Evolutionary conservation across 73 alveolate genomes (phyloP).

Genomic region (Diophrys sp.): DNA sequence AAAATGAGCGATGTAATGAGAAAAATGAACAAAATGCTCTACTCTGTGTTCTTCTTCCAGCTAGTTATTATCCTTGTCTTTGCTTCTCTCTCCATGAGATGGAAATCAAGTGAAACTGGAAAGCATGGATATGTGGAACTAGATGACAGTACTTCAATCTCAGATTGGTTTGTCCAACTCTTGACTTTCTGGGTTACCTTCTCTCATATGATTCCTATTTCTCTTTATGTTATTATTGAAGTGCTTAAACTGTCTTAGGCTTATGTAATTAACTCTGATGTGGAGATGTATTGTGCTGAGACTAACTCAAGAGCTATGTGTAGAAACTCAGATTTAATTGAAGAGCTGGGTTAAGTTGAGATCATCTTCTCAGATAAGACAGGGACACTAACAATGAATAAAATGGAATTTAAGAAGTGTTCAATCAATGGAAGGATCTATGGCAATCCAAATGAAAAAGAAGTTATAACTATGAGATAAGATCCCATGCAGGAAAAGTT

Average conservation of each 20-base stretch:
- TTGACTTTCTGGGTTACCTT: slow-evolving; percentile 60
- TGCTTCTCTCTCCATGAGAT: slow-evolving; percentile 21
- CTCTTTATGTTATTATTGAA: slow-evolving; percentile 79
- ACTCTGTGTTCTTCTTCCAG: slow-evolving; percentile 52
- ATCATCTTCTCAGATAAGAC: slow-evolving; percentile 83
- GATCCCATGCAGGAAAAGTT: too few relatives aligned
- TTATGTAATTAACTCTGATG: slow-evolving; percentile 65
- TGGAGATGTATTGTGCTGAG: slow-evolving; percentile 54
- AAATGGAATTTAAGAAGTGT: slow-evolving; percentile 77
- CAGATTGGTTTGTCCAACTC: slow-evolving; percentile 27
- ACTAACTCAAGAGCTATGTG: slow-evolving; percentile 57
- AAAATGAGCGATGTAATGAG: slow-evolving; percentile 63
- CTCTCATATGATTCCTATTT: slow-evolving; percentile 70
- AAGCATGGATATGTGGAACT: slow-evolving; percentile 12
- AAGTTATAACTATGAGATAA: slow-evolving; percentile 32
- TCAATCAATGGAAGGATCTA: slow-evolving; percentile 65
- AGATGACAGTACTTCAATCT: slow-evolving; percentile 7
- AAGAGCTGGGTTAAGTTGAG: slow-evolving; percentile 83
- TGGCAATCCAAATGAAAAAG: slow-evolving; percentile 67
- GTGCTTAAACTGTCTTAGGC: slow-evolving; percentile 67
- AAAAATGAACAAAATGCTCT: slow-evolving; percentile 53
- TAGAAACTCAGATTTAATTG: slow-evolving; percentile 70
- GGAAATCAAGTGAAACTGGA: slow-evolving; percentile 20
- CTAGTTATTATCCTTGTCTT: slow-evolving; percentile 20
- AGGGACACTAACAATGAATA: slow-evolving; percentile 84